phyloP scores from a whole-genome alignment of 805 yeast species.

The Wickerhamiella vanderwaltii region DNA sequence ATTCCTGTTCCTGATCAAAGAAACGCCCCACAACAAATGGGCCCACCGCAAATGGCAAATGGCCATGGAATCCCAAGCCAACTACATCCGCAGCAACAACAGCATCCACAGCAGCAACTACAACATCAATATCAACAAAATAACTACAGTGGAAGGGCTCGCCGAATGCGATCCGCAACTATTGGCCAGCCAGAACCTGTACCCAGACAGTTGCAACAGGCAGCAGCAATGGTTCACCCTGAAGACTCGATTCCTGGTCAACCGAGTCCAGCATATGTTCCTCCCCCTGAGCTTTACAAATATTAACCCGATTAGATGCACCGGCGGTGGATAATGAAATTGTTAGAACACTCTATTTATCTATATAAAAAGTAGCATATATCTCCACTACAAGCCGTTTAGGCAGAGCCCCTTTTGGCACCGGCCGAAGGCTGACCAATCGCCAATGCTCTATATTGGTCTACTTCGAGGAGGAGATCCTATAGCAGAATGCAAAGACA shows the following conservation, averaged over 20 bases:
- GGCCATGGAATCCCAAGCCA: background rate
- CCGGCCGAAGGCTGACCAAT: no score
- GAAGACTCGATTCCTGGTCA: conserved; percentile 29
- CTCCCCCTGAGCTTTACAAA: conserved; percentile 27
- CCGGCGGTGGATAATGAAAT: no score
- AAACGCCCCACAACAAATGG: conserved; percentile 1
- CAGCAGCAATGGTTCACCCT: conserved; percentile 31
- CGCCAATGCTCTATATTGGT: conserved; percentile 11
- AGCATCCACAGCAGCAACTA: no score
- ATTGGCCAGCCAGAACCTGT: conserved; percentile 31
- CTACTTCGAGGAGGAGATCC: conserved; percentile 3
- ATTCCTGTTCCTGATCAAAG: conserved; percentile 10
- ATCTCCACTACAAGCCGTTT: no score
- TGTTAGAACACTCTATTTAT: no score
- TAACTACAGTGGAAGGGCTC: background rate
- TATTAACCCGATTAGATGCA: background rate
- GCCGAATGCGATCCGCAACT: conserved; percentile 31
- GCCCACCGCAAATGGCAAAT: background rate
- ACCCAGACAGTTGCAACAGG: conserved; percentile 32
- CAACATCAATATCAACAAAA: background rate
- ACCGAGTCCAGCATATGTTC: conserved; percentile 32
- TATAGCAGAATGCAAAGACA: conserved; percentile 5
- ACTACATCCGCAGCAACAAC: background rate
- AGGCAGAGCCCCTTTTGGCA: no score
- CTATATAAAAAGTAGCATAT: no score